Base-by-base conservation (phyloP, 2,329 filamentous ascomycete genomes). In the Dactylellina haptotyla region DNA sequence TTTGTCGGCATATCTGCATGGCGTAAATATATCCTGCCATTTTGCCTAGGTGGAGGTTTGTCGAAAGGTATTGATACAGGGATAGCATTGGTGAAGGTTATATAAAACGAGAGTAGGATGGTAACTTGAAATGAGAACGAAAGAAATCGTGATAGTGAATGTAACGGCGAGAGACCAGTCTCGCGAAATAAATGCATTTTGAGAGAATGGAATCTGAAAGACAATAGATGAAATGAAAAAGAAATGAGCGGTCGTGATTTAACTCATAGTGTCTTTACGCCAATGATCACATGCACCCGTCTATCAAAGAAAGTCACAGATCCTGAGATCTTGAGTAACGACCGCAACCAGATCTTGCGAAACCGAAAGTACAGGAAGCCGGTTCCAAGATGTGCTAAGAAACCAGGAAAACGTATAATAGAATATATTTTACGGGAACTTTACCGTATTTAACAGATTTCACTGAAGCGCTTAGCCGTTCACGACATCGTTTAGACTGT, bases 131-230 rank as follows among this genome's bases (percentile, higher is more conserved):
- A 23, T 18, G 18, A 23, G 12, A 32, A 39, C 4, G 14, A 65
- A 2, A 25, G 26, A 23, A 48, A 46, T 48, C 25, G 4, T 10
- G 39, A 16, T 50, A 62, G 43, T 9, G 57, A 62, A 18, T 10
- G 50, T 56, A 28, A 26, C 23, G 12, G 28, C 41, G 48, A 48
- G 61, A 65, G 20, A 57, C 61, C 61, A 16, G 61, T 45, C 61
- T 32, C 51, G 61, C 50, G 23, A 8, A 30, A 1, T 26, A 26
- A 43, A 51, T 14, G 46, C 63, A 59, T 67, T 20, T 30, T 67
- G 32, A 45, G 45, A n/a, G 23, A 57, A 41, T 41, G 26, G 9
- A 57, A 41, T 23, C 16, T 1, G 4, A 32, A 46, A 26, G 18
- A 25, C 48, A 37, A 18, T 12, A 50, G 46, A 4, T 4, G 51